A percentile compares a stretch with the other conserved stretches of the same genome.
phyloP scores from a whole-genome alignment of 345 rosid species.

The Abelmoschus esculentus region DNA sequence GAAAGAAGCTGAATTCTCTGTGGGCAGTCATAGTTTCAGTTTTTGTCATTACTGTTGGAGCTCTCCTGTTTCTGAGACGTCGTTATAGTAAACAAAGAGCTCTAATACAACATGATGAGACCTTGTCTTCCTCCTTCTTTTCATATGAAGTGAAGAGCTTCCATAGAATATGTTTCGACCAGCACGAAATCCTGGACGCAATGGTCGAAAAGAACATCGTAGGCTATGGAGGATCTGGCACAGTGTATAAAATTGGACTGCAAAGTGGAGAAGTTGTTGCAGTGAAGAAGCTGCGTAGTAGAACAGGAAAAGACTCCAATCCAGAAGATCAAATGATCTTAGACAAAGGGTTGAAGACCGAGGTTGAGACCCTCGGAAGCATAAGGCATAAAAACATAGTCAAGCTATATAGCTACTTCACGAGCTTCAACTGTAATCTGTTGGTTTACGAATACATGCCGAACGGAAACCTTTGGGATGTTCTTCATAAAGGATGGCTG shows the following conservation, averaged over 20 bases:
- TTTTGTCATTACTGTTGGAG: slow-evolving; percentile 42
- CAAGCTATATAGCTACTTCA: slow-evolving; percentile 72
- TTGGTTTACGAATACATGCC: slow-evolving; percentile 90
- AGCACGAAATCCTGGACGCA: slow-evolving; percentile 57
- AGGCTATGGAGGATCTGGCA: slow-evolving; percentile 85
- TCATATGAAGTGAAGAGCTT: slow-evolving; percentile 76
- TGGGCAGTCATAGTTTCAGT: slow-evolving; percentile 60
- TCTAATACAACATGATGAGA: slow-evolving; percentile 50
- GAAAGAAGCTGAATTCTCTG: slow-evolving; percentile 43
- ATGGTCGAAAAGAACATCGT: slow-evolving; percentile 75
- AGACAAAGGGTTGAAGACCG: slow-evolving; percentile 64
- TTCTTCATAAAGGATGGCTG: slow-evolving; percentile 60
- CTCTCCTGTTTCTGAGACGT: slow-evolving; percentile 50
- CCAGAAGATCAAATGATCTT: slow-evolving; percentile 39
- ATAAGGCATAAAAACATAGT: slow-evolving; percentile 88
- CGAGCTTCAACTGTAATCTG: slow-evolving; percentile 55
- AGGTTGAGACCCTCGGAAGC: slow-evolving; percentile 82
- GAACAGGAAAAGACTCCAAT: slow-evolving; percentile 40
- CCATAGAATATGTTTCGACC: slow-evolving; percentile 69
- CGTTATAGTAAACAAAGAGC: slow-evolving; percentile 38
- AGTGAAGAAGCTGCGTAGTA: slow-evolving; percentile 76
- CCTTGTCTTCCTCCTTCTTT: slow-evolving; percentile 47
- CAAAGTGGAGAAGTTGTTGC: slow-evolving; percentile 66
- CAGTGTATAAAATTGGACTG: slow-evolving; percentile 61
- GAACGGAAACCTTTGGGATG: slow-evolving; percentile 84